Base-by-base conservation (phyloP, 768 basidiomycete species). In the Termitomyces sp. region DNA sequence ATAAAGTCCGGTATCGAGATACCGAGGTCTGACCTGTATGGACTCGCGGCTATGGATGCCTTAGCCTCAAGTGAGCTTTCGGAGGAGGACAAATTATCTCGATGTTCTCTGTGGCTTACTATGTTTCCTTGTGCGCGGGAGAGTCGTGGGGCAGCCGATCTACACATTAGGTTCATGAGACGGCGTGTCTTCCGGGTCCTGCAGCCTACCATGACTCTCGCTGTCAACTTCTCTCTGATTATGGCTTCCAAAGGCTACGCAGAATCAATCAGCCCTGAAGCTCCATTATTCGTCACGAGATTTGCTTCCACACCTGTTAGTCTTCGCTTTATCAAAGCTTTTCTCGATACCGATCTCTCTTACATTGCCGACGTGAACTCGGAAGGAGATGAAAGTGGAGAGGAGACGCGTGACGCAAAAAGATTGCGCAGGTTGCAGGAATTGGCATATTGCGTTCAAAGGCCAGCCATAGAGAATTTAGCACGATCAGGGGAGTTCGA, bases 271-370 rank as follows among this genome's bases (percentile, higher is more conserved):
- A 54, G 54, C 33, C 41, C 33, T 5, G 60, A 63, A 8, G 63
- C 71, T 52, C 58, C 82, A 34, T 72, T 76, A 2, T 67, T 69
- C 4, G 67, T 88, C 20, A 70, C 80, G 41, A 78, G 78, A 22
- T 81, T 77, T 66, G 73, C 79, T 2, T 58, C 67, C 6, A 70
- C 72, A 4, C 61, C 69, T 1, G 63, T 72, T 45, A 70, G 72
- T 58, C 59, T 67, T 47, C 60, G 59, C 6, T 85, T 84, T 63
- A 58, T 88, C 36, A 56, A 71, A 9, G 69, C 76, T 31, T 68
- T 75, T 33, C 70, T 73, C 53, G 53, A 55, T 20, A 66, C 66
- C 24, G 63, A 65, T 51, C 48, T 60, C 22, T 37, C 24, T 6
- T 74, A 69, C 66, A 65, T 65, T 55, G 58, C 20, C 6, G 37